phyloP scores from a whole-genome alignment of 345 rosid genomes.

The Pistacia atlantica region DNA sequence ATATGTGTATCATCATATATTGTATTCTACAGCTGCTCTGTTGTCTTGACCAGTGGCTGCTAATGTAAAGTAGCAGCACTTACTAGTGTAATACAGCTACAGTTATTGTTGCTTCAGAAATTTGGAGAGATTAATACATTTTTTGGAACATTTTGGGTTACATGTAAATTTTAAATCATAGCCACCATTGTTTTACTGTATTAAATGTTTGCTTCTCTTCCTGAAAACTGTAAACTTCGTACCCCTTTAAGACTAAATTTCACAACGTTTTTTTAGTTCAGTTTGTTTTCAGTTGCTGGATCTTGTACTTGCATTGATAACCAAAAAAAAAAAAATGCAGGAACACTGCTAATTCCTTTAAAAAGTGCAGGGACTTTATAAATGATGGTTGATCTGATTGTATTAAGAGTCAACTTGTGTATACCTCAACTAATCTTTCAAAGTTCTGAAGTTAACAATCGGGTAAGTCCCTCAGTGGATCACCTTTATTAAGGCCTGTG shows the following conservation, averaged over 20 bases:
- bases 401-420: too few relatives aligned
- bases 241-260: background rate
- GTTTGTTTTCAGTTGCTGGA: too few relatives aligned
- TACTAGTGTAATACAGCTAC: background rate
- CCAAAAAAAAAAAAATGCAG: too few relatives aligned
- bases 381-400: too few relatives aligned
- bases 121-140: background rate
- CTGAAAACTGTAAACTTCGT: background rate
- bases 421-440: too few relatives aligned
- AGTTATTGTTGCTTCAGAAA: background rate
- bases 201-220: background rate
- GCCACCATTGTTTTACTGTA: constrained; percentile 3
- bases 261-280: too few relatives aligned
- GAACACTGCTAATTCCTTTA: too few relatives aligned
- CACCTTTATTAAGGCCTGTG: too few relatives aligned
- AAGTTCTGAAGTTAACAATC: too few relatives aligned
- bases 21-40: constrained; percentile 5
- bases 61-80: constrained; percentile 1
- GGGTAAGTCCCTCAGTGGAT: too few relatives aligned
- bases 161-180: background rate
- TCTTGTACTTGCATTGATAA: too few relatives aligned
- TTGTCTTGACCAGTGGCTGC: background rate
- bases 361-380: too few relatives aligned
- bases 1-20: background rate
- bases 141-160: background rate